Evolutionary conservation across 2,329 filamentous ascomycete genomes (phyloP).

Genomic region (Beauveria sp.): DNA sequence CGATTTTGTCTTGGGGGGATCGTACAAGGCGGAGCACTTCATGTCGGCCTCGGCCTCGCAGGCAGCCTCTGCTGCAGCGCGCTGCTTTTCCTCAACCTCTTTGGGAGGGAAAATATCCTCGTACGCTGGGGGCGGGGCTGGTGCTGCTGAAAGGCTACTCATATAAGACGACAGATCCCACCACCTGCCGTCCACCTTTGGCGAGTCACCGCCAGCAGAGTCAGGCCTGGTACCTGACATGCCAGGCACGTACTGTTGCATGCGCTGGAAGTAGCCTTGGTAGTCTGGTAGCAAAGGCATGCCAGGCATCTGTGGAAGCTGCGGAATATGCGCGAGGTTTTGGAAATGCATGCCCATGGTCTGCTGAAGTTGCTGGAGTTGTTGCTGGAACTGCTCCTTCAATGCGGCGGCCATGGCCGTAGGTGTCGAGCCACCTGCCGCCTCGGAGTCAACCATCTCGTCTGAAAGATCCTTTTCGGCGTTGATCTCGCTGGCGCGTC

Average conservation of each 20-base stretch:
- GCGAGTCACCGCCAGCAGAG: constrained; percentile 31
- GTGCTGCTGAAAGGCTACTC: constrained; percentile 36
- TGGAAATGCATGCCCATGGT: constrained; percentile 59
- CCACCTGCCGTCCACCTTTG: constrained; percentile 51
- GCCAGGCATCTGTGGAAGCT: constrained; percentile 54
- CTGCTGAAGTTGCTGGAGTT: constrained; percentile 71
- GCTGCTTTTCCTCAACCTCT: constrained; percentile 47
- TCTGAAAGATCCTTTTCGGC: constrained; percentile 28
- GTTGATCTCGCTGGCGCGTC: constrained; percentile 22
- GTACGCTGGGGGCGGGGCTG: constrained; percentile 63
- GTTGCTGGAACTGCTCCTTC: constrained; percentile 64
- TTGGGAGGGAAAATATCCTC: constrained; percentile 66
- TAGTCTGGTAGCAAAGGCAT: constrained; percentile 64
- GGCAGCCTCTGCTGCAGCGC: constrained; percentile 49
- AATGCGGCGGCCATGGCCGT: constrained; percentile 60
- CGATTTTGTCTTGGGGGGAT: constrained; percentile 26
- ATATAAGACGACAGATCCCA: constrained; percentile 58
- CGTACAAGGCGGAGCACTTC: constrained; percentile 48
- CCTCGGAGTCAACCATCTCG: constrained; percentile 29
- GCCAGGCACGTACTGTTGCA: constrained; percentile 66
- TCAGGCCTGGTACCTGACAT: constrained; percentile 45
- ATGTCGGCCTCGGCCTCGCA: constrained; percentile 51
- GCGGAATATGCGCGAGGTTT: constrained; percentile 46
- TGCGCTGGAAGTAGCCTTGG: constrained; percentile 59
- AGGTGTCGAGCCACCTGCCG: constrained; percentile 38